Conservation (phyloP, 257 asterid genomes). For the Solanum bulbocastanum region DNA sequence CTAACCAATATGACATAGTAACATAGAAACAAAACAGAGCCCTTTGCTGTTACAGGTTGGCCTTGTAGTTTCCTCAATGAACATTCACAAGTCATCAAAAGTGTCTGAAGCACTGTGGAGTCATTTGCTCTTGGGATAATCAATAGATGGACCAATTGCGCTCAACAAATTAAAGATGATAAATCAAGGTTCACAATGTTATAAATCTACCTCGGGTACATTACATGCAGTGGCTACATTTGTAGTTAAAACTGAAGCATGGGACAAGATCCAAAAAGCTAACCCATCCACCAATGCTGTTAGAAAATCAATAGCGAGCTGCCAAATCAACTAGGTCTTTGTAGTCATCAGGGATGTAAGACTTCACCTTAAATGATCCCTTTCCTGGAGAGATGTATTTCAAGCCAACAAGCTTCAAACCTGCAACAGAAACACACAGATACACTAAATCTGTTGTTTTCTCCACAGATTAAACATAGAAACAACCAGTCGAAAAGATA, state of each 20-base stretch:
- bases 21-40: not conserved
- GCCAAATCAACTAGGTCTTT: slow-evolving; percentile 48
- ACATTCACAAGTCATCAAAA: not conserved
- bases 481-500: not conserved
- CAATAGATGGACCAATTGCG: not conserved
- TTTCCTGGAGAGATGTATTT: slow-evolving; percentile 64
- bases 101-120: not conserved
- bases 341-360: slow-evolving; percentile 32
- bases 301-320: slow-evolving; percentile 32
- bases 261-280: not conserved
- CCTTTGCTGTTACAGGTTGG: not conserved
- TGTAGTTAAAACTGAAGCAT: not conserved
- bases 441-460: not conserved
- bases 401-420: slow-evolving; percentile 68
- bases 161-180: not conserved
- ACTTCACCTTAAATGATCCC: slow-evolving; percentile 53
- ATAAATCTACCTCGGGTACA: not conserved
- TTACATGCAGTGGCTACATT: not conserved
- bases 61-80: not conserved
- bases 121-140: not conserved
- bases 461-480: not conserved
- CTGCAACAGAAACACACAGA: slow-evolving; percentile 27
- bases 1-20: not conserved
- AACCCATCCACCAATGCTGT: not conserved
- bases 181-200: not conserved